Evolutionary conservation across 148 eudicot species (phyloP).

Genomic region (Dianthus caryophyllus): DNA sequence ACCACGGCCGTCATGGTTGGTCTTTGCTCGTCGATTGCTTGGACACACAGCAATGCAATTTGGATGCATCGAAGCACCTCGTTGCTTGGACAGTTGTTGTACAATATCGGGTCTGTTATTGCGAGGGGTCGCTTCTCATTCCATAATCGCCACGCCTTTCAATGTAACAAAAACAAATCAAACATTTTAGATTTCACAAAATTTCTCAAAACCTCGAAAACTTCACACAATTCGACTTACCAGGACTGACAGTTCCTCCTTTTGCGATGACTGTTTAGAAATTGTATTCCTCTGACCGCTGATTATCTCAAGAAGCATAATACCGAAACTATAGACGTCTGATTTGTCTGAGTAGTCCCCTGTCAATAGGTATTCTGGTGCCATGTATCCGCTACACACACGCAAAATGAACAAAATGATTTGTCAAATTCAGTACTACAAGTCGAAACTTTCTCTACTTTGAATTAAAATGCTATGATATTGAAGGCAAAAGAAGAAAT

Average conservation of each 20-base stretch:
- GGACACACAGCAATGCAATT: conserved; percentile 24
- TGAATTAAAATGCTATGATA: too few species aligned
- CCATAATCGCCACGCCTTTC: conserved; percentile 25
- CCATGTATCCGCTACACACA: conserved; percentile 1
- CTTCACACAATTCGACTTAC: too few species aligned
- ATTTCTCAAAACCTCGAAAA: too few species aligned
- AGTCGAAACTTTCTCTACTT: too few species aligned
- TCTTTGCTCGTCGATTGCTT: conserved; percentile 23
- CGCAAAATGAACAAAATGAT: too few species aligned
- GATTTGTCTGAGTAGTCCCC: conserved; percentile 1
- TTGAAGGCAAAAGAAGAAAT: too few species aligned
- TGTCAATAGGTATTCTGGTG: background rate
- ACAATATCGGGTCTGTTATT: conserved; percentile 10
- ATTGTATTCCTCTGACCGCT: background rate
- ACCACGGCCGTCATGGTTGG: conserved; percentile 20
- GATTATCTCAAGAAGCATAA: background rate
- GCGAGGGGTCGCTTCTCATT: background rate
- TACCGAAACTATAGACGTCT: conserved; percentile 3
- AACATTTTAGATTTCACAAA: too few species aligned
- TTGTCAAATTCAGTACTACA: too few species aligned
- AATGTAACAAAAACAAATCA: background rate
- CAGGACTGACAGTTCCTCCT: background rate
- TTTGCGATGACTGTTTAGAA: background rate
- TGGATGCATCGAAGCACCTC: conserved; percentile 26
- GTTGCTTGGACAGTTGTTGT: background rate